These are phyloP conservation scores for Angomonas ambiguus DNA, from an alignment of 208 protist genomes.

Conservation along the genomic window DNA sequence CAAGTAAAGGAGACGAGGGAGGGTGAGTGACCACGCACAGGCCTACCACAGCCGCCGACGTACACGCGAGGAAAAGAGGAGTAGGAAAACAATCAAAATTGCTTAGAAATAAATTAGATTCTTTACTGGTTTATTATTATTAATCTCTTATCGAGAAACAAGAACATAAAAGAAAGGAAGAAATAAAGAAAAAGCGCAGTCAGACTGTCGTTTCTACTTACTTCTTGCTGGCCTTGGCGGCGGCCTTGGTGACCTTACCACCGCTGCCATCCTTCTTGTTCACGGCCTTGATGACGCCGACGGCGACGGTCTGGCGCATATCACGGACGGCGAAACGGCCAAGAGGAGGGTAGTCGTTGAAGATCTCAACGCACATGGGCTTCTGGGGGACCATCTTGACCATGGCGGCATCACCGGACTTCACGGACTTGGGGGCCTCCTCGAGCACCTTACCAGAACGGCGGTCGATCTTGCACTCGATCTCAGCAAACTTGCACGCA, in stretches of 20 bases:
- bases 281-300: constrained; percentile 94
- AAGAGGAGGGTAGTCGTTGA: constrained; percentile 92
- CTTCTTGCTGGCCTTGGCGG: constrained; percentile 27
- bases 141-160: neutral
- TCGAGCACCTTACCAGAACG: constrained; percentile 90
- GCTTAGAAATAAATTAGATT: neutral
- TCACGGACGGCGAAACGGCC: constrained; percentile 95
- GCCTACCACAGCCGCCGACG: neutral
- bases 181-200: neutral
- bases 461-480: constrained; percentile 91
- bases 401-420: constrained; percentile 91
- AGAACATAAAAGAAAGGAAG: neutral
- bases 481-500: constrained; percentile 88
- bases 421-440: constrained; percentile 82
- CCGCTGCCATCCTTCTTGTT: constrained; percentile 63
- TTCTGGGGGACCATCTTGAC: constrained; percentile 85
- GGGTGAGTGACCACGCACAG: neutral
- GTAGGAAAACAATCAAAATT: too few species aligned
- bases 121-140: neutral
- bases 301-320: constrained; percentile 94
- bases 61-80: too few species aligned
- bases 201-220: constrained; percentile 56
- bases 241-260: constrained; percentile 80
- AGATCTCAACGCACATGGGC: constrained; percentile 94
- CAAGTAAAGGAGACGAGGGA: neutral